Evolutionary conservation across 1,284 basidiomycete genomes (phyloP).

Genomic region (Sporisorium scitamineum): DNA sequence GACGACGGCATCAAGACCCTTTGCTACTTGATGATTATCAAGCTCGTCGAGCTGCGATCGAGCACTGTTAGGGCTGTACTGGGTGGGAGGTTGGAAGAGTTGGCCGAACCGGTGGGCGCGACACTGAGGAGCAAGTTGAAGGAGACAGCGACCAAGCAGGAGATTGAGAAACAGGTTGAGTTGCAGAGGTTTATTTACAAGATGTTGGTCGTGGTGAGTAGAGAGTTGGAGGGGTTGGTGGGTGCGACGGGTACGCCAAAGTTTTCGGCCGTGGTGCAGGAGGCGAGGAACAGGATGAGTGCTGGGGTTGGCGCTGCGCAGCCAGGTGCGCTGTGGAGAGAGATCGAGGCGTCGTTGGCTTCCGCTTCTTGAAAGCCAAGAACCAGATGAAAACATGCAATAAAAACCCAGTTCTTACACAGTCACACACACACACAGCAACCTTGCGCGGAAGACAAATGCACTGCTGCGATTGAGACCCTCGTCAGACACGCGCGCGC

Average conservation of each 20-base stretch:
- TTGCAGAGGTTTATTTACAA: slow-evolving; percentile 87
- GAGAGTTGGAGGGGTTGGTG: slow-evolving; percentile 21
- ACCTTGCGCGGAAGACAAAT: too few relatives aligned
- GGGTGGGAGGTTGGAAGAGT: slow-evolving; percentile 88
- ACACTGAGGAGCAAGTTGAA: slow-evolving; percentile 79
- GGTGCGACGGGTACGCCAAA: slow-evolving; percentile 20
- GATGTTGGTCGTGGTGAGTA: slow-evolving; percentile 81
- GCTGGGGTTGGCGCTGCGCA: neutral
- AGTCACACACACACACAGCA: neutral
- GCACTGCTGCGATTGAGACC: too few relatives aligned
- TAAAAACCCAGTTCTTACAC: too few relatives aligned
- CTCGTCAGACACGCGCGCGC: too few relatives aligned
- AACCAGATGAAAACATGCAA: neutral
- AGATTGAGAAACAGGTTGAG: slow-evolving; percentile 91
- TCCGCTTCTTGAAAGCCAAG: slow-evolving; percentile 70
- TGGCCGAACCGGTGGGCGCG: slow-evolving; percentile 82
- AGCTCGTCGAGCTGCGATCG: slow-evolving; percentile 79
- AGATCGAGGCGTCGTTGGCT: slow-evolving; percentile 30
- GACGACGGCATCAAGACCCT: slow-evolving; percentile 98
- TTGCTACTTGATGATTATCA: slow-evolving; percentile 92
- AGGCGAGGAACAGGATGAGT: slow-evolving; percentile 19
- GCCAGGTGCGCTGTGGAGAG: slow-evolving; percentile 35
- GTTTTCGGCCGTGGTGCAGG: slow-evolving; percentile 25
- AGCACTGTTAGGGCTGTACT: slow-evolving; percentile 74
- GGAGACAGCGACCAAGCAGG: slow-evolving; percentile 93